Conservation (phyloP, 768 basidiomycete species). For the Dacryopinax spathularia region DNA sequence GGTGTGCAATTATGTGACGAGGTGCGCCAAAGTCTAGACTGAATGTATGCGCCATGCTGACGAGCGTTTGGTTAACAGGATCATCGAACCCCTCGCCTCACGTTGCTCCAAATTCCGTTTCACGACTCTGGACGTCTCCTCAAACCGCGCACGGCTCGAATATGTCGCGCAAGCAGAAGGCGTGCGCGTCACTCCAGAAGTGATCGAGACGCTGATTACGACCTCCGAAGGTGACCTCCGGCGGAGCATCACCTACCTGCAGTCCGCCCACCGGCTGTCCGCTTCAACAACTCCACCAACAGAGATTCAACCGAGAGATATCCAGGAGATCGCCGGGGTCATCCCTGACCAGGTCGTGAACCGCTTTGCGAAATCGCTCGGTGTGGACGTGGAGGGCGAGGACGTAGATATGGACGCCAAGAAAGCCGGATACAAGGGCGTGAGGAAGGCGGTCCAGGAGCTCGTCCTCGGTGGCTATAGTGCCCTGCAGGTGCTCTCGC, state of each 20-base stretch:
- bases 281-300: slow-evolving; percentile 56
- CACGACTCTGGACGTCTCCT: slow-evolving; percentile 70
- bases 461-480: slow-evolving; percentile 84
- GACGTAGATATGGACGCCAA: slow-evolving; percentile 30
- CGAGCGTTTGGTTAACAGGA: slow-evolving; percentile 35
- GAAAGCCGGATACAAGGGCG: slow-evolving; percentile 37
- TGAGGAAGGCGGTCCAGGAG: slow-evolving; percentile 58
- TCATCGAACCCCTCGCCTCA: slow-evolving; percentile 96
- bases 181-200: slow-evolving; percentile 41
- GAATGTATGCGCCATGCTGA: not conserved
- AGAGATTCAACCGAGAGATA: slow-evolving; percentile 58
- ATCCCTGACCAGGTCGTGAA: slow-evolving; percentile 64
- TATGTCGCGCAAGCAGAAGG: slow-evolving; percentile 69
- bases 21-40: slow-evolving; percentile 36
- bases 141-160: slow-evolving; percentile 57
- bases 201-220: slow-evolving; percentile 57
- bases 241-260: slow-evolving; percentile 92
- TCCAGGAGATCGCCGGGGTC: slow-evolving; percentile 95
- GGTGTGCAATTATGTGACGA: slow-evolving; percentile 97
- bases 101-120: slow-evolving; percentile 98
- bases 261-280: slow-evolving; percentile 84
- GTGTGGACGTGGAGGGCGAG: slow-evolving; percentile 42
- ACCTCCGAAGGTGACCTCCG: slow-evolving; percentile 86
- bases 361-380: slow-evolving; percentile 53
- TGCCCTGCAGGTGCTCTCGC: slow-evolving; percentile 72